Conservation (phyloP, 2,329 filamentous ascomycete species). For the Pseudocercospora fijiensis region DNA sequence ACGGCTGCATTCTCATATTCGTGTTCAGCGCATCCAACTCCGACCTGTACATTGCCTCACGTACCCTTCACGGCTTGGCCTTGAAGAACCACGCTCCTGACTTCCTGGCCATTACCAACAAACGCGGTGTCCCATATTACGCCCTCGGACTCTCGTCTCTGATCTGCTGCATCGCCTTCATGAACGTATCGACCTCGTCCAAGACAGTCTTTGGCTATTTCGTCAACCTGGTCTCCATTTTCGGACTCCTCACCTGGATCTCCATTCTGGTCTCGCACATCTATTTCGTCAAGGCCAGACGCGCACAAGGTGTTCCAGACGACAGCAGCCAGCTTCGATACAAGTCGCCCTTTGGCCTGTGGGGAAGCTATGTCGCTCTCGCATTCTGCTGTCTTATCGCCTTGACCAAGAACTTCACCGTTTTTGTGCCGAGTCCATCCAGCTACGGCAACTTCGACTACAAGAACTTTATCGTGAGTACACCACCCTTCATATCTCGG, state of each 20-base stretch:
- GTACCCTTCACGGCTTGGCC: constrained; percentile 65
- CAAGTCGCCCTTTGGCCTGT: constrained; percentile 69
- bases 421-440: constrained; percentile 56
- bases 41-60: constrained; percentile 67
- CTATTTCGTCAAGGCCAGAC: constrained; percentile 48
- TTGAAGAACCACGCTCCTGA: constrained; percentile 68
- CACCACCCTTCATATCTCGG: constrained; percentile 42
- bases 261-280: constrained; percentile 52
- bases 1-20: constrained; percentile 71
- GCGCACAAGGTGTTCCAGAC: constrained; percentile 48
- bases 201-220: constrained; percentile 50
- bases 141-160: constrained; percentile 61
- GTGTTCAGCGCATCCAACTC: constrained; percentile 77
- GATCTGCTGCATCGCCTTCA: constrained; percentile 59
- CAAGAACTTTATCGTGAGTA: constrained; percentile 64
- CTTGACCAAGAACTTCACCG: constrained; percentile 78
- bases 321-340: constrained; percentile 45
- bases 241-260: constrained; percentile 50
- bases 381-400: constrained; percentile 70
- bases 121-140: constrained; percentile 67
- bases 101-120: constrained; percentile 70
- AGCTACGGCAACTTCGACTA: constrained; percentile 63
- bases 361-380: constrained; percentile 66
- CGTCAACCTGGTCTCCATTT: constrained; percentile 46
- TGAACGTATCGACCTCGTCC: constrained; percentile 47